Percentiles rank a stretch among this genome's conserved stretches.
Conservation (phyloP, 176 grass and related monocot species). For the Oryza glaberrima region DNA sequence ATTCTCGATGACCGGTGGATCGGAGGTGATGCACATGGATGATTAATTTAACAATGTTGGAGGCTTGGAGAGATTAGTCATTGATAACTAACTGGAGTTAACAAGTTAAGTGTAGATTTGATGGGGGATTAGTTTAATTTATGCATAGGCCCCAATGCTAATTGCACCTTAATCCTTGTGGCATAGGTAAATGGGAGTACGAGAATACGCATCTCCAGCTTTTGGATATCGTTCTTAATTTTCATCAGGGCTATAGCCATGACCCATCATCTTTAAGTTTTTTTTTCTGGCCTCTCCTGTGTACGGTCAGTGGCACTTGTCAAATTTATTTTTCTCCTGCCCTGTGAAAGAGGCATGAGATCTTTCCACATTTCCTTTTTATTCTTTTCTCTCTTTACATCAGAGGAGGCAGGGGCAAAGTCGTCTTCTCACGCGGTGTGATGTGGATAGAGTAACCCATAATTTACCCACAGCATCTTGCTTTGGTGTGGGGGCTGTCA, state of each 20-base stretch:
- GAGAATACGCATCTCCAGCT: constrained; percentile 65
- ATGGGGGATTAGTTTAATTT: constrained; percentile 4
- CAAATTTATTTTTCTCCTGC: not conserved
- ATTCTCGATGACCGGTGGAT: not conserved
- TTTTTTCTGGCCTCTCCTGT: not conserved
- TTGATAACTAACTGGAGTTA: constrained; percentile 19
- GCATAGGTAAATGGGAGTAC: constrained; percentile 40
- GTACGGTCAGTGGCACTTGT: constrained; percentile 41
- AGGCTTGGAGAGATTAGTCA: not conserved
- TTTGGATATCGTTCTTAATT: constrained; percentile 49
- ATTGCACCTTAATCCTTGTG: constrained; percentile 14
- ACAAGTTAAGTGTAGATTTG: constrained; percentile 5
- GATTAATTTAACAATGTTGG: not conserved
- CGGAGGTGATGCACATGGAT: not conserved
- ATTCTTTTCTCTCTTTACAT: not conserved
- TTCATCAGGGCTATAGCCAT: constrained; percentile 13
- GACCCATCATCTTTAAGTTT: constrained; percentile 31
- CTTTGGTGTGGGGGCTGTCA: constrained; percentile 25
- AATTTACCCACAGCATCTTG: constrained; percentile 16
- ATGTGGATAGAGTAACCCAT: not conserved
- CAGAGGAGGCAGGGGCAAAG: not conserved
- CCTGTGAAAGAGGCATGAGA: not conserved
- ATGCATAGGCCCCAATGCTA: not conserved
- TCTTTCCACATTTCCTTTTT: not conserved
- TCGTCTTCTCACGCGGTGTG: not conserved